Base-by-base conservation (phyloP, 805 yeast species). In the Ogataea wickerhamii region DNA sequence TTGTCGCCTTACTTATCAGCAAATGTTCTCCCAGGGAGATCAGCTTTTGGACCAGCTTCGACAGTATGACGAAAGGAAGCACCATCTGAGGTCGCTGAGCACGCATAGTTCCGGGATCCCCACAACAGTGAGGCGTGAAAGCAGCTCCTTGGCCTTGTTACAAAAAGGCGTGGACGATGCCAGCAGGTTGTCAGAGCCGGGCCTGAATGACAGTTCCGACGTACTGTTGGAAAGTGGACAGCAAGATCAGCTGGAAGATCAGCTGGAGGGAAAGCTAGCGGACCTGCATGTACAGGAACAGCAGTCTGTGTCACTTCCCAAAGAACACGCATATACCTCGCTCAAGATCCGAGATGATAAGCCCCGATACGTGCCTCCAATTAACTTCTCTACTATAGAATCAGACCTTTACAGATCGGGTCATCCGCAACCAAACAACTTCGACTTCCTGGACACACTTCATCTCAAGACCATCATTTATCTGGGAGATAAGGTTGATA, bases 351-450 rank as follows among this genome's bases (percentile, higher is more conserved):
- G 53, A 24, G 60, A 57, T 28, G 49, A 45, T 14, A 49, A 42
- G 36, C 67, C 67, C 2, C 45, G 52, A 28, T 74, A 70, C 45
- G 94, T 89, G 1, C 98, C 98, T 4, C 98, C 98, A 1, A 70
- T 93, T 49, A 89, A 87, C 60, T 91, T 91, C 53, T 76, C 95
- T 1, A 75, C 87, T 17, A 96, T 93, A 2, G 96, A 86, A 43
- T 88, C 87, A 40, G 80, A 85, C 5, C 76, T 91, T 10, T 91
- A 89, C 59, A 67, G 98, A 14, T 82, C 94, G 2, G 98, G 98
- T 1, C 95, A 89, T 55, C 98, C 98, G 1, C 85, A 87, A 68
- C 84, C 87, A 0, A 74, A 80, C 46, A 91, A 88, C 63, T 87
- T 79, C 53, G 76, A 82, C n/a, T 93, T 87, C 49, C 68, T 91